Evolutionary conservation across 148 eudicot species (phyloP), one percentile per base, ranked within the genome.

Genomic region (Heliamphora exappendiculata): DNA sequence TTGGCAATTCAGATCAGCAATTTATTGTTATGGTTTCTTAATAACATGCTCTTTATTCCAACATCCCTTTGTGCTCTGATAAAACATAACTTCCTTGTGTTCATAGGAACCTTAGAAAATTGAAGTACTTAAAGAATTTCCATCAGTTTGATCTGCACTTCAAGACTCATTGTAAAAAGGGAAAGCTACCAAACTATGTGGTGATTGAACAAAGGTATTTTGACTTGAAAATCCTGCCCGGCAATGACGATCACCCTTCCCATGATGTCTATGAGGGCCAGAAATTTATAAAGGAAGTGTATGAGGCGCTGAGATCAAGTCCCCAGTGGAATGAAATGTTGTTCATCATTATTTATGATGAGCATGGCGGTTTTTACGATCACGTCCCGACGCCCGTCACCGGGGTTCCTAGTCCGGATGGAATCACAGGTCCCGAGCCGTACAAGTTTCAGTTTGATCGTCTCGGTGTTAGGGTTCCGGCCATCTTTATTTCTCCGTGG

Each of bases 221-320:
- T 12, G 97, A 86, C 78, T 54, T 85, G 0, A 87, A 85, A 81
- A 36, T 79, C 10, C 29, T 89, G 5, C 93, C 95, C 0, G 98
- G 91, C 2, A 94, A 91, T 53, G 98, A 94, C 65, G 98, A 91
- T 78, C 98, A 94, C 79, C 97, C 98, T 12, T 88, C 88, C 9
- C 90, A 88, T 58, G 88, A 88, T 70, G 79, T 86, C 13, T 85
- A 76, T 1, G 70, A 76, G 44, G 92, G 92, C 9, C 92, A 89
- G 76, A 79, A 80, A 36, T 87, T 89, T 5, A 71, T 89, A 4
- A 89, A 87, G 74, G 87, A 85, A 74, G 92, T 89, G 7, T 89
- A 89, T 36, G 92, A 89, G 66, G 85, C 92, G 1, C 60, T 89
- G 55, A 87, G 90, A 67, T 81, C 86, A 31, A 89, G 92, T 33